phyloP scores from a whole-genome alignment of 306 rosid species.

The Dicorynia guianensis region DNA sequence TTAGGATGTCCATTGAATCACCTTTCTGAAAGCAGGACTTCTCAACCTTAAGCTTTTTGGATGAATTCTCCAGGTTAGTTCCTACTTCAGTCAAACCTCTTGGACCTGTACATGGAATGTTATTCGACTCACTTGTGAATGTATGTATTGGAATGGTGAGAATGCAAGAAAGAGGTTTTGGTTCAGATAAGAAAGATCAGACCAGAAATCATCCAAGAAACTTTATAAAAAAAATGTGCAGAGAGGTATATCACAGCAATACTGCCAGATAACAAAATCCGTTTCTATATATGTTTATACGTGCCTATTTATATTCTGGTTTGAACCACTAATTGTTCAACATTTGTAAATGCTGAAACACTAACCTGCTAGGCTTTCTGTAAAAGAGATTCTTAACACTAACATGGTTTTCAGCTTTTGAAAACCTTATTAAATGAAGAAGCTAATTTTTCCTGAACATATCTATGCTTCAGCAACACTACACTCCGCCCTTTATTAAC shows the following conservation, averaged over 20 bases:
- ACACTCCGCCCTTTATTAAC: no score
- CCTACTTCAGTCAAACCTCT: slow-evolving; percentile 3
- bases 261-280: neutral
- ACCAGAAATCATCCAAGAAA: slow-evolving; percentile 3
- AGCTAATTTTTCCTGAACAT: no score
- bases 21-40: slow-evolving; percentile 38
- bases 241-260: neutral
- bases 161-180: slow-evolving; percentile 16
- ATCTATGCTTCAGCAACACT: no score
- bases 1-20: slow-evolving; percentile 51
- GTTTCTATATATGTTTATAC: neutral
- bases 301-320: no score
- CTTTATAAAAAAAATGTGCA: no score
- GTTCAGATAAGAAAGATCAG: slow-evolving; percentile 10
- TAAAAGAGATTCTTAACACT: no score
- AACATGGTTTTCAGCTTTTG: neutral
- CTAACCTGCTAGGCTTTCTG: no score
- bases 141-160: neutral
- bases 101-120: slow-evolving; percentile 30
- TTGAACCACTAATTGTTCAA: no score
- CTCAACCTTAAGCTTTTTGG: slow-evolving; percentile 45
- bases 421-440: neutral
- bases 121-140: neutral
- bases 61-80: slow-evolving; percentile 29
- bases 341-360: neutral